These are phyloP conservation scores for Silene coronaria DNA, from an alignment of 179 eudicot species.

Conservation along the genomic window DNA sequence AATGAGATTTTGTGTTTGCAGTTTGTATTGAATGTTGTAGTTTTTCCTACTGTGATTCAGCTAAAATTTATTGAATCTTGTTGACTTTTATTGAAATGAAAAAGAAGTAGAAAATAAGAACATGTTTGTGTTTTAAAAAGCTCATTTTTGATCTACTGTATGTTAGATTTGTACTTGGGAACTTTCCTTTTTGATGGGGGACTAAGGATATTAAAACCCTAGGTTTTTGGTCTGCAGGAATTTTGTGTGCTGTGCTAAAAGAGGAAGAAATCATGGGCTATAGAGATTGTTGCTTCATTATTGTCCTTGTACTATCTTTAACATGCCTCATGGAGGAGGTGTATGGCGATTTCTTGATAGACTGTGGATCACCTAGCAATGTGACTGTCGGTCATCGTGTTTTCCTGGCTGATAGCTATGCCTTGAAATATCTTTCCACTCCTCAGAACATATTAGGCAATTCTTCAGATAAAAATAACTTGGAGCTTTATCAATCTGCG, in stretches of 20 bases:
- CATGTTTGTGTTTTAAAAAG: not conserved
- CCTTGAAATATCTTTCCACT: conserved; percentile 51
- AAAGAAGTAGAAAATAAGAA: not conserved
- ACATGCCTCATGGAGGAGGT: conserved; percentile 34
- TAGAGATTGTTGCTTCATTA: conserved; percentile 25
- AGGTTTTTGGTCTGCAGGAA: conserved; percentile 24
- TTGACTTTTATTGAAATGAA: not conserved
- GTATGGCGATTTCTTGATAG: conserved; percentile 52
- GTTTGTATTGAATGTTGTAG: not conserved
- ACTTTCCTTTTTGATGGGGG: conserved; percentile 1
- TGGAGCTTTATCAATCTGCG: conserved; percentile 44
- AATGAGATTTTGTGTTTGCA: not conserved
- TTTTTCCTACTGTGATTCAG: not conserved
- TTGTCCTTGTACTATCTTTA: conserved; percentile 33
- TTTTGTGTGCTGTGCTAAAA: not conserved
- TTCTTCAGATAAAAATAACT: conserved; percentile 32
- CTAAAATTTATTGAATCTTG: not conserved
- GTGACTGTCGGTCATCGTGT: conserved; percentile 47
- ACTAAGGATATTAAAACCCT: not conserved
- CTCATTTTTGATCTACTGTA: not conserved
- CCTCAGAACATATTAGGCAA: conserved; percentile 43
- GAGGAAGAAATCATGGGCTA: conserved; percentile 30
- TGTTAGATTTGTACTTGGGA: not conserved
- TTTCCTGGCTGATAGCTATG: conserved; percentile 56
- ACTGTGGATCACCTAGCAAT: conserved; percentile 66